phyloP scores from a whole-genome alignment of 148 eudicot genomes.

The Nepenthes gracilis region DNA sequence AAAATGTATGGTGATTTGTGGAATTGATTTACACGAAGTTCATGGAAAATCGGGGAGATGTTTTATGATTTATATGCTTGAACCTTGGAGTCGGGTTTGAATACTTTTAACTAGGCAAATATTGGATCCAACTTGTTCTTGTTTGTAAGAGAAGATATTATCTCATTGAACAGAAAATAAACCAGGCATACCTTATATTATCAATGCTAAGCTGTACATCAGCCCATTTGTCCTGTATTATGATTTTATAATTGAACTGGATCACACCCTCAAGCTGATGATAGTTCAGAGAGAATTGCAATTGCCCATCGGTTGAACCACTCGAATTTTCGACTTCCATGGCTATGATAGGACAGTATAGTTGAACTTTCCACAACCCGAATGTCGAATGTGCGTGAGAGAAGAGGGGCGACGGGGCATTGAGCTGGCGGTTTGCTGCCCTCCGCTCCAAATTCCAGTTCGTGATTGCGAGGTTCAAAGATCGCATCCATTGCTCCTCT shows the following conservation, averaged over 20 bases:
- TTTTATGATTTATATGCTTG: too few relatives aligned
- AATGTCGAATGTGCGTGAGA: conserved; percentile 41
- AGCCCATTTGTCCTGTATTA: conserved; percentile 38
- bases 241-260: conserved; percentile 26
- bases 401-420: conserved; percentile 57
- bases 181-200: conserved; percentile 59
- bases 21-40: too few relatives aligned
- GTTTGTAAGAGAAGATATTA: too few relatives aligned
- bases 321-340: conserved; percentile 62
- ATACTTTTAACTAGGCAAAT: too few relatives aligned
- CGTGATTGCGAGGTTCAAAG: conserved; percentile 64
- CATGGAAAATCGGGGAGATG: too few relatives aligned
- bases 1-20: too few relatives aligned
- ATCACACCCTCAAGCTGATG: conserved; percentile 49
- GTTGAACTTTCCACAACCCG: conserved; percentile 80
- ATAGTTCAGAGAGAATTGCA: conserved; percentile 59
- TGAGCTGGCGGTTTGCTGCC: conserved; percentile 19
- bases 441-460: conserved; percentile 60
- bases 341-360: conserved; percentile 81
- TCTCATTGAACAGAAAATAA: background rate
- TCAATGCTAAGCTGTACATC: conserved; percentile 53
- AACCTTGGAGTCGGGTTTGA: too few relatives aligned
- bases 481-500: conserved; percentile 79
- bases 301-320: conserved; percentile 39
- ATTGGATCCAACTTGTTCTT: too few relatives aligned